Conservation (phyloP, 1,139 yeast genomes). For the Zygotorulaspora mrakii region DNA sequence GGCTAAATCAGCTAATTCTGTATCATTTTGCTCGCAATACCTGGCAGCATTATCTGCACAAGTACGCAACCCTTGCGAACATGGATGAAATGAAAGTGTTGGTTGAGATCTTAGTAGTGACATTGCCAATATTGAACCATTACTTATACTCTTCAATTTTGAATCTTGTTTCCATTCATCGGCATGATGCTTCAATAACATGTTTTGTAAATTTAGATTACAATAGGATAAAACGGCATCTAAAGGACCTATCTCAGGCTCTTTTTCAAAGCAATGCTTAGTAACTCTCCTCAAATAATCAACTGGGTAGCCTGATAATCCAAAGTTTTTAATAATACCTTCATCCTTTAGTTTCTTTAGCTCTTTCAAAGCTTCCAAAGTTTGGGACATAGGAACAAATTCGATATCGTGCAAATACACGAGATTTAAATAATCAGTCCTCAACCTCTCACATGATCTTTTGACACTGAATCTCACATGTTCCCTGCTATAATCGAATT, state of each 20-base stretch:
- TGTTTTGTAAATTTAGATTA: conserved; percentile 80
- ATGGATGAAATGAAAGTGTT: conserved; percentile 82
- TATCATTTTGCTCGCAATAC: conserved; percentile 40
- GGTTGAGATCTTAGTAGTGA: conserved; percentile 65
- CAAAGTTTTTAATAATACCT: conserved; percentile 64
- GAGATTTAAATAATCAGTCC: conserved; percentile 67
- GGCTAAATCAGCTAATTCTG: conserved; percentile 78
- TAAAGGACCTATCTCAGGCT: conserved; percentile 43
- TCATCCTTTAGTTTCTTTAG: conserved; percentile 56
- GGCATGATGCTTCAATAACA: conserved; percentile 48
- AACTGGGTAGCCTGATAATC: conserved; percentile 86
- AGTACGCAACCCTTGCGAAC: conserved; percentile 52
- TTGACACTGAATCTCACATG: conserved; percentile 59
- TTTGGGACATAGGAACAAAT: conserved; percentile 56
- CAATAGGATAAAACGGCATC: conserved; percentile 79
- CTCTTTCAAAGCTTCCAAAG: conserved; percentile 60
- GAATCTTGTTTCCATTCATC: conserved; percentile 51
- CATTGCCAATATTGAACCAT: conserved; percentile 88
- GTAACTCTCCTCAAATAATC: conserved; percentile 57
- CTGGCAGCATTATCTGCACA: conserved; percentile 55
- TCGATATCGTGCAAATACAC: conserved; percentile 89
- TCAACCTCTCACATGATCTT: conserved; percentile 62
- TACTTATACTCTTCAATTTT: conserved; percentile 55
- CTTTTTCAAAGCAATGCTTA: conserved; percentile 38
- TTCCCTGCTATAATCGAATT: conserved; percentile 68